Evolutionary conservation across 371 early-diverging fungal genomes (phyloP).

Genomic region (Mortierella sp.): DNA sequence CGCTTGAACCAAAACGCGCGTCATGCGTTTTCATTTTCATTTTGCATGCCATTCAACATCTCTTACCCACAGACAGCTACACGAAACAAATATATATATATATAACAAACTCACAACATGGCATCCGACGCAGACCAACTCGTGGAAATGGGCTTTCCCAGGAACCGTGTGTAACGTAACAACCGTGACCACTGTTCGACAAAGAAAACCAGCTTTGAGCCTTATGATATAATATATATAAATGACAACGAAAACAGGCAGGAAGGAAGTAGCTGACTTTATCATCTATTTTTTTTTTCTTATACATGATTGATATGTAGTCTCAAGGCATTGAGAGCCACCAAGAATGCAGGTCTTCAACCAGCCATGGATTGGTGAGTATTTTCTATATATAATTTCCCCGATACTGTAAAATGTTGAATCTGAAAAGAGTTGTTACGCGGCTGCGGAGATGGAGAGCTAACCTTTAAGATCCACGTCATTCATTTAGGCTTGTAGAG

Average conservation of each 20-base stretch:
- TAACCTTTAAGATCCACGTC: not conserved
- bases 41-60: not conserved
- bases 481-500: constrained; percentile 71
- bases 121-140: constrained; percentile 74
- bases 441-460: not conserved
- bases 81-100: not conserved
- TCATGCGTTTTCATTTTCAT: not conserved
- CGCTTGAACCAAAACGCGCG: too few species aligned
- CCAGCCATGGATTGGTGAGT: constrained; percentile 90
- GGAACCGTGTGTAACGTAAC: constrained; percentile 70
- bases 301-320: not conserved
- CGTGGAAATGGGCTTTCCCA: constrained; percentile 84
- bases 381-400: not conserved
- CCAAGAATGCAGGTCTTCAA: constrained; percentile 86
- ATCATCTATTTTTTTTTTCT: constrained; percentile 5
- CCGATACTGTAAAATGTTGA: too few species aligned
- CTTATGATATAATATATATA: too few species aligned
- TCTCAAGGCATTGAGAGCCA: constrained; percentile 78
- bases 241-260: too few species aligned
- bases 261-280: not conserved
- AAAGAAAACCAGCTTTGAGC: not conserved
- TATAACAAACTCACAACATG: constrained; percentile 48
- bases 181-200: too few species aligned
- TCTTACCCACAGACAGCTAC: not conserved
- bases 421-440: too few species aligned